A percentile compares a stretch with the other conserved stretches of the same genome.
These are phyloP conservation scores for Rhinocladiella mackenziei DNA, from an alignment of 2,329 filamentous ascomycete species.

Conservation along the genomic window DNA sequence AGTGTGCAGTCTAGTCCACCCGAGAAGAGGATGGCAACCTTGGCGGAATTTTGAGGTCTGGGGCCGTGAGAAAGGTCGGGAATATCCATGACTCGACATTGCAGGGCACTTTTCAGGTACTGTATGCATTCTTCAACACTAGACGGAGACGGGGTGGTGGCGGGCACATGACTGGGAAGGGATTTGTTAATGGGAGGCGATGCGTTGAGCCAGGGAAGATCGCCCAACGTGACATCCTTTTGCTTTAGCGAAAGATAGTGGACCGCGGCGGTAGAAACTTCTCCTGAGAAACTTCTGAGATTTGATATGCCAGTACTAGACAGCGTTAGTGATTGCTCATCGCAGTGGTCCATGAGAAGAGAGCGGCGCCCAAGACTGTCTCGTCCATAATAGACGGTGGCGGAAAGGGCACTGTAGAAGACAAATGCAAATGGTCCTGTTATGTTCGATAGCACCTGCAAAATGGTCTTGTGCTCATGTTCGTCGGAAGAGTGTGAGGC, in stretches of 20 bases:
- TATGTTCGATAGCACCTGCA: conserved; percentile 57
- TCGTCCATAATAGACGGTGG: conserved; percentile 72
- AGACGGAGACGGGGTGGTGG: conserved; percentile 9
- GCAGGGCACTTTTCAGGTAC: conserved; percentile 23
- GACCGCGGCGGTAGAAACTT: conserved; percentile 81
- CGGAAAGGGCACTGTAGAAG: conserved; percentile 64
- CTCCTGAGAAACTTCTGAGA: conserved; percentile 38
- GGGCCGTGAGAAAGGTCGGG: conserved; percentile 18
- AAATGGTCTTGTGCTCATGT: conserved; percentile 35
- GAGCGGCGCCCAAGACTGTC: conserved; percentile 86
- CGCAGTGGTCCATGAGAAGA: conserved; percentile 50
- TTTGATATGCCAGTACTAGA: conserved; percentile 73
- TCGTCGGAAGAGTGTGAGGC: conserved; percentile 33
- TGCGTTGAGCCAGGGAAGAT: conserved; percentile 12
- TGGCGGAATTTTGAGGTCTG: conserved; percentile 31
- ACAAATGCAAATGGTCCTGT: conserved; percentile 87
- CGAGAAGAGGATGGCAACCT: conserved; percentile 80
- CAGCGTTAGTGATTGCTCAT: conserved; percentile 51
- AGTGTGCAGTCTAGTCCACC: conserved; percentile 91
- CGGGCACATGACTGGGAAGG: not conserved
- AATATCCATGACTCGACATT: conserved; percentile 24
- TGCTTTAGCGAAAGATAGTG: conserved; percentile 52
- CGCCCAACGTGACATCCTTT: conserved; percentile 4
- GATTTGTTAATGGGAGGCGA: conserved; percentile 12
- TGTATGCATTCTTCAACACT: conserved; percentile 12